These are phyloP conservation scores for Septoria petroselini DNA, from an alignment of 2,329 filamentous ascomycete genomes.

Conservation along the genomic window DNA sequence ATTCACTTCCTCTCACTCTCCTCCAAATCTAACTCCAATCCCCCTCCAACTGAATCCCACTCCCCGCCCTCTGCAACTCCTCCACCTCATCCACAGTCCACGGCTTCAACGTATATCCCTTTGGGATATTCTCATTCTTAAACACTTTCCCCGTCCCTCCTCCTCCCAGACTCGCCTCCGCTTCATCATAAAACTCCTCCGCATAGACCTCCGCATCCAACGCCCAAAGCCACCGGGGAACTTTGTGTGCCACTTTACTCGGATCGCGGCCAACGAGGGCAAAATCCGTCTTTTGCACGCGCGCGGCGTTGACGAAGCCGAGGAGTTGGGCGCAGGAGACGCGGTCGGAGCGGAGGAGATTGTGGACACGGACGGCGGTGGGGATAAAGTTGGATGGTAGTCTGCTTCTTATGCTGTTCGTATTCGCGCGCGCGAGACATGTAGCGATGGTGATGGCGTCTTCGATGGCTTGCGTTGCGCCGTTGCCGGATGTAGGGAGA, in stretches of 20 bases:
- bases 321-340: constrained; percentile 27
- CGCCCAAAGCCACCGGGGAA: constrained; percentile 26
- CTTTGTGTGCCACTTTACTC: constrained; percentile 20
- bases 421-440: constrained; percentile 46
- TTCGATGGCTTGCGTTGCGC: constrained; percentile 55
- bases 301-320: constrained; percentile 27
- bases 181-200: constrained; percentile 20
- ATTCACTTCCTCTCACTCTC: too few species aligned
- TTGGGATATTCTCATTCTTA: constrained; percentile 26
- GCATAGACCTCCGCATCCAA: constrained; percentile 27
- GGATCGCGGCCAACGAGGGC: constrained; percentile 19
- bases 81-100: constrained; percentile 27
- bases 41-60: constrained; percentile 21
- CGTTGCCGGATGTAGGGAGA: constrained; percentile 54
- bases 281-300: constrained; percentile 27
- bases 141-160: constrained; percentile 20
- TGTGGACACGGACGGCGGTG: constrained; percentile 34
- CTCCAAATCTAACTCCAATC: constrained; percentile 21
- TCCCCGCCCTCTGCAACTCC: constrained; percentile 20
- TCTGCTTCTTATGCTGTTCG: constrained; percentile 36
- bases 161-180: constrained; percentile 14
- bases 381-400: constrained; percentile 19
- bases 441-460: constrained; percentile 50
- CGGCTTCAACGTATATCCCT: constrained; percentile 14
- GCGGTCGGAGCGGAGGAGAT: constrained; percentile 32